These are phyloP conservation scores for Pseudoscleropodium purum DNA, from an alignment of 225 moss, liverwort and hornwort genomes.

Conservation along the genomic window DNA sequence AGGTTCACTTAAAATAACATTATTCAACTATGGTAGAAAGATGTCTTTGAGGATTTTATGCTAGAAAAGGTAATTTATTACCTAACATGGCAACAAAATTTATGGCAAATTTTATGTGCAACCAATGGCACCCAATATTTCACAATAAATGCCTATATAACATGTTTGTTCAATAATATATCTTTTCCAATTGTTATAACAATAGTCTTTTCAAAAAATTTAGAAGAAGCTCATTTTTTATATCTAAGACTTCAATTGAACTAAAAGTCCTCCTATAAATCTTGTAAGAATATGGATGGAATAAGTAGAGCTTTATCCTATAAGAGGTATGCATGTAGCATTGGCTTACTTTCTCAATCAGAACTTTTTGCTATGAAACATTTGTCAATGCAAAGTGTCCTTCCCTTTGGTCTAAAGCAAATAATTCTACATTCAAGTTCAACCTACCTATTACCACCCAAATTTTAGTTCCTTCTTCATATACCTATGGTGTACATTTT, in stretches of 20 bases:
- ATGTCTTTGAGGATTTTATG: rapidly evolving
- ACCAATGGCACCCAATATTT: background rate
- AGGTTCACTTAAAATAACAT: background rate
- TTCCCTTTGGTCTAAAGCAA: background rate
- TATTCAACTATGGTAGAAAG: background rate
- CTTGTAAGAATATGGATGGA: rapidly evolving
- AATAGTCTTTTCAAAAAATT: background rate
- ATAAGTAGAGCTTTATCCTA: rapidly evolving
- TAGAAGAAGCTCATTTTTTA: background rate
- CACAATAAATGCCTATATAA: background rate
- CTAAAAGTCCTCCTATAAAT: background rate
- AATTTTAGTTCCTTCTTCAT: background rate
- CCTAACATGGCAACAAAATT: background rate
- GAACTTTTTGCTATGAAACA: background rate
- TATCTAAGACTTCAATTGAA: background rate
- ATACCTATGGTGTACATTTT: background rate
- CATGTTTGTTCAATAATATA: background rate
- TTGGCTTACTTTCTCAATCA: background rate
- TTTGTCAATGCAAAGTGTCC: background rate
- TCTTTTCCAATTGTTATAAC: background rate
- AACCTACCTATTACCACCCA: too few relatives aligned
- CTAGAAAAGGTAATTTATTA: background rate
- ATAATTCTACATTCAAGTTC: background rate
- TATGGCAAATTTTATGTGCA: background rate
- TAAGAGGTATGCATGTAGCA: rapidly evolving